These are phyloP conservation scores for Apiotrichum sp. DNA, from an alignment of 1,284 basidiomycete species.

Conservation along the genomic window DNA sequence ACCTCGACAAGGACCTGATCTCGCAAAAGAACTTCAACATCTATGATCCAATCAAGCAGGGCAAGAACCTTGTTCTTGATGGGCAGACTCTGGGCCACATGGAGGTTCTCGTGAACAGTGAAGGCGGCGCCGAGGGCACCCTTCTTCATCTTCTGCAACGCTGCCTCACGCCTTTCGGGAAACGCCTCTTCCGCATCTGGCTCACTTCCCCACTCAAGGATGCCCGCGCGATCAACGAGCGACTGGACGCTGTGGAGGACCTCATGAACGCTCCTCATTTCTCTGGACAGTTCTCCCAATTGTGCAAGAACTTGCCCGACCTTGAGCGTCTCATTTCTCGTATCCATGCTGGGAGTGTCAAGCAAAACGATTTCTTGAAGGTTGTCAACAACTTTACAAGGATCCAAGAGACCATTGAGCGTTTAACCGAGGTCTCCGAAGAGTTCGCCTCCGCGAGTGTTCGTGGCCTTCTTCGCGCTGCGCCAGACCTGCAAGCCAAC, in stretches of 20 bases:
- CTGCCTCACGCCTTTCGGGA: conserved; percentile 77
- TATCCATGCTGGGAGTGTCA: conserved; percentile 84
- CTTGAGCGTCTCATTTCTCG: conserved; percentile 88
- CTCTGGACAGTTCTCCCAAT: conserved; percentile 63
- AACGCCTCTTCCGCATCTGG: conserved; percentile 55
- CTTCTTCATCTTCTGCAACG: conserved; percentile 73
- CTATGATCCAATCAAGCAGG: conserved; percentile 86
- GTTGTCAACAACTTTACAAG: conserved; percentile 69
- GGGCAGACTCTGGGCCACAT: conserved; percentile 90
- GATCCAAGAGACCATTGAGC: conserved; percentile 60
- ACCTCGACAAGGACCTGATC: conserved; percentile 87
- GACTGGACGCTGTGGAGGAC: conserved; percentile 90
- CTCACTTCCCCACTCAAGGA: conserved; percentile 80
- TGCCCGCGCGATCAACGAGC: conserved; percentile 72
- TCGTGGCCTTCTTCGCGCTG: conserved; percentile 64
- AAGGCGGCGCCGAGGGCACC: conserved; percentile 83
- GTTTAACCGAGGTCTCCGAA: conserved; percentile 61
- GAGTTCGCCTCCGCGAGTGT: conserved; percentile 71
- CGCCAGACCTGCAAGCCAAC: conserved; percentile 61
- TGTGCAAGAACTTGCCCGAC: conserved; percentile 79
- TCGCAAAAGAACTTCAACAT: conserved; percentile 94
- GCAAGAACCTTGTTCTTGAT: conserved; percentile 75
- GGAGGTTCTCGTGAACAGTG: conserved; percentile 84
- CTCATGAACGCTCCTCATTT: conserved; percentile 71
- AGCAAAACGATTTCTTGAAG: conserved; percentile 75